Base-by-base conservation (phyloP, 176 grass and related monocot species). In the Urochloa ruziziensis region DNA sequence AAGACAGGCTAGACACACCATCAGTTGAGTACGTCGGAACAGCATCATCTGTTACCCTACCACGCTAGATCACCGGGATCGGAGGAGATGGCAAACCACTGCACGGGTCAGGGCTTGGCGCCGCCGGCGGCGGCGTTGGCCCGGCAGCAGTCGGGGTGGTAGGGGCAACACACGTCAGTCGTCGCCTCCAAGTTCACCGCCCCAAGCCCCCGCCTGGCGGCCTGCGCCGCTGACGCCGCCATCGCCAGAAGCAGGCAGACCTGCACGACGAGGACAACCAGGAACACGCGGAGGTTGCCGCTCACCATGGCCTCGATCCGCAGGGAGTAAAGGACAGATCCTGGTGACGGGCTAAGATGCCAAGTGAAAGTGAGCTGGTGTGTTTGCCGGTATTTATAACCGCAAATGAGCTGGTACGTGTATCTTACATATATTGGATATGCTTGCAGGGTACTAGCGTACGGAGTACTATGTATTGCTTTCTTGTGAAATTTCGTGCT, bases 131-230 rank as follows among this genome's bases (percentile, higher is more conserved):
- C 9, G 42, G 67, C 19, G 19, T 0, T 10, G n/a, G 2, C 65
- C 34, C 79, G 13, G 67, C 81, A 88, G 30, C 81, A 84, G 0
- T 84, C 87, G 17, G 75, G 67, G 59, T 60, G 81, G 59, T 66
- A 19, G 59, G 47, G 8, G 68, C 87, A 89, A 68, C 81, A 89
- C 10, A n/a, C n/a, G n/a, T 3, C 7, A 0, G 75, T 81, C 53
- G 25, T 47, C 17, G 48, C n/a, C 5, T 59, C 48, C 59, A 32
- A 1, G 1, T 10, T 4, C 36, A 58, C 0, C 11, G 67, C 28
- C n/a, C 48, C 12, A 9, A 46, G 9, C 17, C 62, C 3, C 30
- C 39, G 49, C 37, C 81, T 79, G 7, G 18, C 68, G 7, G 18
- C 68, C 47, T 89, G 48, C 81, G 60, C 87, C 17, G 30, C n/a